A percentile compares a stretch with the other conserved stretches of the same genome.
These are phyloP conservation scores for Herpotrichia juniperi DNA, from an alignment of 2,329 filamentous ascomycete genomes.

Conservation along the genomic window DNA sequence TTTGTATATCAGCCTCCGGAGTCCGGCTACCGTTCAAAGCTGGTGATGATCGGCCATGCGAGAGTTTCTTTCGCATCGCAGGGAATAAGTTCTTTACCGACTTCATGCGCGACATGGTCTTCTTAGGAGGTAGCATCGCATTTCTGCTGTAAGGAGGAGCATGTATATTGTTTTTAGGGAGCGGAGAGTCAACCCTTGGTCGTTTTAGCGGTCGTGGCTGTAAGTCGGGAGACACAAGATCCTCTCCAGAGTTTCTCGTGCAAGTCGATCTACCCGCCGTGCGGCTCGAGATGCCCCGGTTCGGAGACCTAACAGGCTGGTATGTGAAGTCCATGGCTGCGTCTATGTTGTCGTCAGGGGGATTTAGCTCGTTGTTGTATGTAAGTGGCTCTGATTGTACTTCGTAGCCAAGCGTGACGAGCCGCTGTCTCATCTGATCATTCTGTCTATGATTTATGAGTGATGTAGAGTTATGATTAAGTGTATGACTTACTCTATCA, in stretches of 20 bases:
- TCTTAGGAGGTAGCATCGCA: slow-evolving; percentile 47
- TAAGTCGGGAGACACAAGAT: slow-evolving; percentile 11
- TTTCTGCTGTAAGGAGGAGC: slow-evolving; percentile 32
- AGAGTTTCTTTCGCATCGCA: slow-evolving; percentile 27
- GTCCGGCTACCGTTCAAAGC: background rate
- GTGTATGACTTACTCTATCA: slow-evolving; percentile 29
- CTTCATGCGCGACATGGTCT: slow-evolving; percentile 30
- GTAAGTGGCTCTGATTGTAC: slow-evolving; percentile 35
- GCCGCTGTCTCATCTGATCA: slow-evolving; percentile 32
- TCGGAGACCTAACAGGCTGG: slow-evolving; percentile 4
- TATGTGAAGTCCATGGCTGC: slow-evolving; percentile 1
- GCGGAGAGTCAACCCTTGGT: slow-evolving; percentile 38
- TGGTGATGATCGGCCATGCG: slow-evolving; percentile 12
- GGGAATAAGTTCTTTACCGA: slow-evolving; percentile 35
- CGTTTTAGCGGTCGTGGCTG: slow-evolving; percentile 34
- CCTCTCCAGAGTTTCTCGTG: slow-evolving; percentile 10
- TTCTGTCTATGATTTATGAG: slow-evolving; percentile 35
- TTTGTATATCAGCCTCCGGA: slow-evolving; percentile 11
- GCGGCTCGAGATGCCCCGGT: slow-evolving; percentile 29
- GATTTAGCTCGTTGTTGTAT: slow-evolving; percentile 20
- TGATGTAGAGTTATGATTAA: background rate
- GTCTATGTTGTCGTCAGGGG: slow-evolving; percentile 16
- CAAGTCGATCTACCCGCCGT: slow-evolving; percentile 30
- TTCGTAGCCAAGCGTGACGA: slow-evolving; percentile 32
- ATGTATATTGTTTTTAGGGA: slow-evolving; percentile 22